phyloP scores from a whole-genome alignment of 495 filamentous ascomycete genomes.

The Geopyxis carbonaria region DNA sequence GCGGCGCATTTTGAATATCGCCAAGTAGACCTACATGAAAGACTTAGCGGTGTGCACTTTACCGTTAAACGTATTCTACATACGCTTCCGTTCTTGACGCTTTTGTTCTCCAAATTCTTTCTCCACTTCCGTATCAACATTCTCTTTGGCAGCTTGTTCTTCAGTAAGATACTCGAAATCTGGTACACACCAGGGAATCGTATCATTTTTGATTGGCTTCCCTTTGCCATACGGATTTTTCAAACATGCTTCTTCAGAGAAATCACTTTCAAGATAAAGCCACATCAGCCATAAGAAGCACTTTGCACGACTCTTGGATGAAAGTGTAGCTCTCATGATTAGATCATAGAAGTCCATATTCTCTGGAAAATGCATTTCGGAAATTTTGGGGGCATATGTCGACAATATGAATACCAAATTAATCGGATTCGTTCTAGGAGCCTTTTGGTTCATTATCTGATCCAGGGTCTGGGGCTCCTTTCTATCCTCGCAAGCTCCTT shows the following conservation, averaged over 20 bases:
- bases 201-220: constrained; percentile 41
- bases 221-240: constrained; percentile 84
- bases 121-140: constrained; percentile 78
- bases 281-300: constrained; percentile 98
- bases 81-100: constrained; percentile 64
- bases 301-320: constrained; percentile 64
- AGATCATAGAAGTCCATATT: constrained; percentile 87
- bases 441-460: constrained; percentile 46
- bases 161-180: constrained; percentile 56
- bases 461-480: constrained; percentile 72
- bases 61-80: constrained; percentile 19
- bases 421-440: constrained; percentile 88
- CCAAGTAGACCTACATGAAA: constrained; percentile 4
- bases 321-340: constrained; percentile 73
- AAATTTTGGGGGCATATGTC: constrained; percentile 76
- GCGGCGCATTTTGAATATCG: constrained; percentile 2
- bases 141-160: constrained; percentile 64
- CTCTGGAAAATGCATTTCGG: constrained; percentile 77
- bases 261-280: constrained; percentile 97
- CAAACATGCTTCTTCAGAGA: constrained; percentile 59
- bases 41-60: not conserved
- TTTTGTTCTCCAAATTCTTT: constrained; percentile 73
- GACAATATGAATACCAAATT: constrained; percentile 93
- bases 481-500: constrained; percentile 89
- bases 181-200: constrained; percentile 64